Base-by-base conservation (phyloP, 352 stramenopile species). In the Phytophthora pisi region DNA sequence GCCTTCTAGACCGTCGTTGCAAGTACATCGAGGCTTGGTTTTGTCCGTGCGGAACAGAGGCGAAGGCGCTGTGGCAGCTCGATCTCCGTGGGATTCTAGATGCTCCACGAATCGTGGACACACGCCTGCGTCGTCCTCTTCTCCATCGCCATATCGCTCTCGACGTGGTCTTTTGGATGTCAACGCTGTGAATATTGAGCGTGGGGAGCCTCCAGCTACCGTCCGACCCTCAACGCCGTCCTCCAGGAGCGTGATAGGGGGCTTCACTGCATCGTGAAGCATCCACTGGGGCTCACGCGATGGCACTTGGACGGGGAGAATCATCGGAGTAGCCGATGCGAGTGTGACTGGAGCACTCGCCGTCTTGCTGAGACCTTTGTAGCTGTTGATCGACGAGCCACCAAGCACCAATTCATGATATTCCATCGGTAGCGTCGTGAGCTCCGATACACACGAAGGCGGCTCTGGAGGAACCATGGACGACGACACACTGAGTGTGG, bases 401-500 rank as follows among this genome's bases (percentile, higher is more conserved):
- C 57, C 68, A 10, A 75, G 53, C 16, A 75, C 49, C 16, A 75
- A 28, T 10, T 75, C 63, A 31, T 72, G 68, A 3, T 75, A 75
- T 18, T 75, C 68, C 0, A 68, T 53, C 3, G 68, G 68, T 16
- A 75, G 28, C n/a, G 63, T 72, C 7, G 50, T 72, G 26, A 72
- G 51, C n/a, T 75, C 68, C 1, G 64, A 71, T 23, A 66, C 51
- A 51, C 53, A 69, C 0, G 63, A 72, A 3, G 63, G 68, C 2
- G 59, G 62, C 5, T 64, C 63, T 16, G 24, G 10, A 36, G 57
- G 24, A 11, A 55, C 36, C 38, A 54, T 61, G 0, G 62, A 57
- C 4, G 68, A 64, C 3, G 57, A 45, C 3, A 72, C 43, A 4
- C 31, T 67, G 11, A 72, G 16, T 55, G 45, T 63, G 28, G 46